Base-by-base conservation (phyloP, 192 early-diverging fungal genomes). In the Linnemannia elongata region DNA sequence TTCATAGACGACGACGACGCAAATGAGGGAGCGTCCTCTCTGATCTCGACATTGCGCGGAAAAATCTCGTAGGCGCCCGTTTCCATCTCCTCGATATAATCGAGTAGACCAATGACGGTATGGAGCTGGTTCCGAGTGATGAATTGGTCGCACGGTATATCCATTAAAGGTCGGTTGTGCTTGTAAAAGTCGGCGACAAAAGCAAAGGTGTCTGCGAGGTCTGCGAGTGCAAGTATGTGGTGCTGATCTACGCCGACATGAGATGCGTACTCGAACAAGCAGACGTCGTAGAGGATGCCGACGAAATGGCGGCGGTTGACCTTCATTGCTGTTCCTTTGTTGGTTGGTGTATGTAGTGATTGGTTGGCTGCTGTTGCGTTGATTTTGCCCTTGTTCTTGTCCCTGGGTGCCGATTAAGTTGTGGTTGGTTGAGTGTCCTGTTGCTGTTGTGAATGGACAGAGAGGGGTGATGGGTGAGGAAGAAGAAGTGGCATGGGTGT, bases 141-240 rank as follows among this genome's bases (percentile, higher is more conserved):
- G 44, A 87, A 87, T 54, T 87, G 85, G 36, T 87, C 85, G 54
- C 79, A 81, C 9, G 85, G 85, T 6, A 87, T 75, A 36, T 87
- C 85, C 85, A 87, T 87, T 2, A 81, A 47, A 1, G 75, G 36
- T 6, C 85, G 76, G 47, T 81, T 76, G 63, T 81, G 85, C 68
- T 87, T 87, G 72, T 87, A 87, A 80, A 87, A 87, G 36, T 81
- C 85, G 22, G 71, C 79, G 15, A 81, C 72, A 54, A 87, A 87
- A 10, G 80, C 74, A 74, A 87, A 87, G 0, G 79, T 78, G 33
- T 87, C 85, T 13, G 85, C 85, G 4, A 87, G 75, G 55, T 87
- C 85, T 22, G 81, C 79, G 1, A 87, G 49, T 10, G 85, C 63
- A 36, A 87, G 79, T 4, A 27, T 66, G 20, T 81, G 60, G 41